These are phyloP conservation scores for Xylaria sp. DNA, from an alignment of 2,329 filamentous ascomycete species.

Conservation along the genomic window DNA sequence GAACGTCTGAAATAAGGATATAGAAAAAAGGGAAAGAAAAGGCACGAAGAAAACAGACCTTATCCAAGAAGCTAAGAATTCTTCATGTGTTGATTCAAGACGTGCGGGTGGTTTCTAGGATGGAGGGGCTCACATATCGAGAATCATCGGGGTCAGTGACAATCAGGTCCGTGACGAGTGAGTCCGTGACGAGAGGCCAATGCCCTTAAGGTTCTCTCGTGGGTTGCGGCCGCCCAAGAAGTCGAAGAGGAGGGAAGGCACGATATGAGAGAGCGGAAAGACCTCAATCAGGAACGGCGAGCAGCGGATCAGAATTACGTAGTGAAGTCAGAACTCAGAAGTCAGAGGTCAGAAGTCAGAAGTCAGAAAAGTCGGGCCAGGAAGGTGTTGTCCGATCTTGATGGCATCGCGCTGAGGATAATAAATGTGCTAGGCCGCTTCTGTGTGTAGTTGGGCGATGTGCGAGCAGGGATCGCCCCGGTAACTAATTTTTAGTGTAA, in stretches of 20 bases:
- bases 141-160: neutral
- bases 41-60: neutral
- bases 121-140: neutral
- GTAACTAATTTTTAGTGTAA: neutral
- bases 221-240: neutral
- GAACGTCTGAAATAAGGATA: no score
- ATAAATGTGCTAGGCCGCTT: neutral
- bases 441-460: neutral
- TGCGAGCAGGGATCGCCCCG: neutral
- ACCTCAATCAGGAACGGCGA: neutral
- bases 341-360: neutral
- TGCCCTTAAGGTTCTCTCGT: no score
- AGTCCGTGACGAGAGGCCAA: no score
- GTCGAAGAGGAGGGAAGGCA: neutral
- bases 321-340: neutral
- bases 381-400: neutral
- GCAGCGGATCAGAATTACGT: neutral
- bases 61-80: neutral
- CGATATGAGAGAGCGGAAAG: neutral
- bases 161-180: no score
- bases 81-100: neutral
- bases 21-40: no score
- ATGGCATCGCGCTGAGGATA: neutral
- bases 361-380: neutral
- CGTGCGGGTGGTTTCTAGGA: neutral